Evolutionary conservation across 164 flowering plant species (phyloP).

Genomic region (Piper longum): DNA sequence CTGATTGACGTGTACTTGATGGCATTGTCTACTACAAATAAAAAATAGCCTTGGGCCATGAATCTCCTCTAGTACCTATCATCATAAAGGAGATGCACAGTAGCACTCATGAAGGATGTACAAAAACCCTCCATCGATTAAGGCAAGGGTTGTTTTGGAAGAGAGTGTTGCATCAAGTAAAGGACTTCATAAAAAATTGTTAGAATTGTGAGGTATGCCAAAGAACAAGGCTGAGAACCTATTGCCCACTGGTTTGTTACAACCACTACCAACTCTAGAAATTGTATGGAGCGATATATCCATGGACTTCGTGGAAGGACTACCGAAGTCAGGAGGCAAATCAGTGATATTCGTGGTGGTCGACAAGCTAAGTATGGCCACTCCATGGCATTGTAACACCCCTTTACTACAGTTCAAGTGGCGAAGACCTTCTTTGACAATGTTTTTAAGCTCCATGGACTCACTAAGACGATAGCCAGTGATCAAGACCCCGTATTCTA

Average conservation of each 20-base stretch:
- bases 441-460: no score
- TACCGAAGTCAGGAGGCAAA: neutral
- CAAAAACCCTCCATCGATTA: neutral
- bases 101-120: neutral
- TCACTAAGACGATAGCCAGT: no score
- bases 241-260: no score
- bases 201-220: neutral
- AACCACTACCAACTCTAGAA: neutral
- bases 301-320: neutral
- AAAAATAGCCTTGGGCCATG: neutral
- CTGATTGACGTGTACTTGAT: neutral
- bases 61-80: neutral
- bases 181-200: neutral
- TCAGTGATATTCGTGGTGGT: neutral
- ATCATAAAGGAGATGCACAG: neutral
- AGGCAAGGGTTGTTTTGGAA: neutral
- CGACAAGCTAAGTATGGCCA: neutral
- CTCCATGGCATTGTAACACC: no score
- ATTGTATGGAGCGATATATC: neutral
- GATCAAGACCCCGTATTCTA: no score
- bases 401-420: no score
- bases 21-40: neutral
- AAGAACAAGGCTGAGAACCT: neutral
- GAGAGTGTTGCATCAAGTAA: neutral
- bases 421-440: no score